Percentiles rank a stretch among this genome's conserved stretches.
Conservation (phyloP, 2,329 filamentous ascomycete genomes). For the Sclerotinia sclerotiorum region DNA sequence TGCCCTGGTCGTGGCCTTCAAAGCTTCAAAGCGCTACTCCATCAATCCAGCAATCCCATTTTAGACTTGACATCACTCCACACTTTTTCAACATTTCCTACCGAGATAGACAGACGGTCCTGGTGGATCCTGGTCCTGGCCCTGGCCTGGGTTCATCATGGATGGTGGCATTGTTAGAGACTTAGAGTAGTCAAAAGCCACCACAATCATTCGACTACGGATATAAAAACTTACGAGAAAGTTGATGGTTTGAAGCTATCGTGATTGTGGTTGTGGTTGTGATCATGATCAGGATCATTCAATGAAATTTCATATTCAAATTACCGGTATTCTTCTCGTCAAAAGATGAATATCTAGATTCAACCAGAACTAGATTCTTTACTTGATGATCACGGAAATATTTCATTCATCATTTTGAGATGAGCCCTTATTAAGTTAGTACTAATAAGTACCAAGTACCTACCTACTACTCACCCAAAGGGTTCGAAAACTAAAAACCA, state of each 20-base stretch:
- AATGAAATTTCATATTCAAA: neutral
- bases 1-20: neutral
- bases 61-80: neutral
- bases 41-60: neutral
- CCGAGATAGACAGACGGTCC: neutral
- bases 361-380: neutral
- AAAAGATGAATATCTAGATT: neutral
- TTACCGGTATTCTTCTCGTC: neutral
- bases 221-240: neutral
- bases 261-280: neutral
- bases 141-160: neutral
- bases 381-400: neutral
- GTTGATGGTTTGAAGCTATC: slow-evolving; percentile 1
- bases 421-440: too few relatives aligned
- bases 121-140: neutral
- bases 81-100: neutral
- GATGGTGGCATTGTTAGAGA: neutral
- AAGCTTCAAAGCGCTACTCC: neutral
- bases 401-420: neutral
- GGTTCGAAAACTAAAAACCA: neutral
- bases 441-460: too few relatives aligned
- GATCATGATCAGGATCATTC: too few relatives aligned
- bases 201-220: neutral
- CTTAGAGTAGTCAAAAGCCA: neutral
- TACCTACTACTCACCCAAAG: neutral